These are phyloP conservation scores for Saccharata proteae DNA, from an alignment of 2,329 filamentous ascomycete species.

Conservation along the genomic window DNA sequence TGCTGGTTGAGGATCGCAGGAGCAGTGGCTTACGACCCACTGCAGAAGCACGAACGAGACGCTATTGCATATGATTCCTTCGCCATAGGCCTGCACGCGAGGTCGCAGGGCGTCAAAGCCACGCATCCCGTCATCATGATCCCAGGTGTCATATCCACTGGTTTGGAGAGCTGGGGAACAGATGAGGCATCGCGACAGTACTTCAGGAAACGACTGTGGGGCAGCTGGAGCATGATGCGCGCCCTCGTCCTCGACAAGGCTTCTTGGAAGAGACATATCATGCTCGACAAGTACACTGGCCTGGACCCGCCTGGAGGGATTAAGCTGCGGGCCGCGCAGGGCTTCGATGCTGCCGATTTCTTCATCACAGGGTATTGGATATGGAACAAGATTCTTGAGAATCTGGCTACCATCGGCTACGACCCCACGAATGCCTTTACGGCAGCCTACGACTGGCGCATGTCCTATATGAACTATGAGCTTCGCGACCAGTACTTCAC, in stretches of 20 bases:
- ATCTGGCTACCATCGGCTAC: constrained; percentile 89
- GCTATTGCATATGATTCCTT: constrained; percentile 90
- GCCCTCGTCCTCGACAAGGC: constrained; percentile 89
- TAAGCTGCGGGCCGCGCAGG: constrained; percentile 85
- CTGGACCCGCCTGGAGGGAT: constrained; percentile 72
- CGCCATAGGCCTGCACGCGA: constrained; percentile 73
- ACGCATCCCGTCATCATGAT: constrained; percentile 93
- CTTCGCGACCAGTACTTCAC: constrained; percentile 89
- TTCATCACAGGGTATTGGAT: constrained; percentile 91
- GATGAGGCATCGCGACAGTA: constrained; percentile 67
- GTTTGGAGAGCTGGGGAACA: constrained; percentile 93
- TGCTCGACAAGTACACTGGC: constrained; percentile 86
- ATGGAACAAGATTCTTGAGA: constrained; percentile 97
- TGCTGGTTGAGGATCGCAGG: neutral
- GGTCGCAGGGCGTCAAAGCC: constrained; percentile 66
- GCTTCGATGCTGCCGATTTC: constrained; percentile 96
- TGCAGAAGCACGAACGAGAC: constrained; percentile 71
- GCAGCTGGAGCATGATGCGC: constrained; percentile 98
- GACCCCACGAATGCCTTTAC: constrained; percentile 69
- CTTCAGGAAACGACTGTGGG: constrained; percentile 91
- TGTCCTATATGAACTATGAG: constrained; percentile 84
- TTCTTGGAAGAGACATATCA: constrained; percentile 89
- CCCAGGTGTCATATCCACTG: constrained; percentile 93
- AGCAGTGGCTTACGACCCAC: too few species aligned
- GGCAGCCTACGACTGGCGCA: constrained; percentile 76